Evolutionary conservation across 2,329 filamentous ascomycete genomes (phyloP).

Genomic region (Ceratocystis lukuohia): DNA sequence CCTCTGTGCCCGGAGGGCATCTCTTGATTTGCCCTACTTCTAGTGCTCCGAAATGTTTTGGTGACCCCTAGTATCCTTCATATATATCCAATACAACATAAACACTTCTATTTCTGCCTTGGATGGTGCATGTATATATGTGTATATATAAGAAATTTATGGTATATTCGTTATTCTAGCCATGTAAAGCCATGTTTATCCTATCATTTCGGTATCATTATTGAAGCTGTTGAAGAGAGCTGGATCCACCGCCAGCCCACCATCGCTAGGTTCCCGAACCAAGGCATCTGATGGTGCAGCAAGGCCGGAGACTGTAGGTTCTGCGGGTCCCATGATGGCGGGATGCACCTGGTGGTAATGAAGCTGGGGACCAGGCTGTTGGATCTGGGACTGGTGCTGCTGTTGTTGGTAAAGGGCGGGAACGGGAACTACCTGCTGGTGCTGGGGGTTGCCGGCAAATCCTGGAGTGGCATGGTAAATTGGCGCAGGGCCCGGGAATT

Average conservation of each 20-base stretch:
- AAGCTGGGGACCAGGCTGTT: not conserved
- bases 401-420: not conserved
- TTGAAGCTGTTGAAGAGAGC: not conserved
- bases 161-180: not conserved
- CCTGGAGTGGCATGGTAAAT: not conserved
- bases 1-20: not conserved
- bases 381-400: slow-evolving; percentile 4
- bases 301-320: too few species aligned
- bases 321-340: too few species aligned
- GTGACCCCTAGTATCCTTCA: not conserved
- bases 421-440: not conserved
- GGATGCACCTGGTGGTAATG: not conserved
- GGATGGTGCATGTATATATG: not conserved
- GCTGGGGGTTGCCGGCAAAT: not conserved
- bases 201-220: slow-evolving; percentile 6
- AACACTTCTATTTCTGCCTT: not conserved
- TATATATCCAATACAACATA: slow-evolving; percentile 7
- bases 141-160: too few species aligned
- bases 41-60: not conserved
- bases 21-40: not conserved
- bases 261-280: not conserved
- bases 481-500: not conserved
- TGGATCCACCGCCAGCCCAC: not conserved
- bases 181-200: not conserved
- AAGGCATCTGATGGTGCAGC: too few species aligned